phyloP scores from a whole-genome alignment of 2,329 filamentous ascomycete species.

The Blastomyces gilchristii region DNA sequence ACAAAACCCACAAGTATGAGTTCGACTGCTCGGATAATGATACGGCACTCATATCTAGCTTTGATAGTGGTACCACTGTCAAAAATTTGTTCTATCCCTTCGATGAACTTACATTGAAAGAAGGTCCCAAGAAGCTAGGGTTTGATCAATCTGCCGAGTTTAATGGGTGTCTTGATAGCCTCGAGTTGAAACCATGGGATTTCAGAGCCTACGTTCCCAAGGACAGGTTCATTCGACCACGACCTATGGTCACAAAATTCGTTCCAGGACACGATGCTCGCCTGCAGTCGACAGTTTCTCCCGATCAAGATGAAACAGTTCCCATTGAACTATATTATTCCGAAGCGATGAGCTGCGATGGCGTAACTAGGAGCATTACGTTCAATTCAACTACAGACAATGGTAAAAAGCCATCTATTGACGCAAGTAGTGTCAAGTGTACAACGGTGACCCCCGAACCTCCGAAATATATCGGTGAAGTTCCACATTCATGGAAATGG shows the following conservation, averaged over 20 bases:
- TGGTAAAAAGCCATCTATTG: slow-evolving; percentile 36
- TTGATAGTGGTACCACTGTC: slow-evolving; percentile 44
- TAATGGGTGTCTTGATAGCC: slow-evolving; percentile 47
- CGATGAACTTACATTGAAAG: slow-evolving; percentile 44
- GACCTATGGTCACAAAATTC: slow-evolving; percentile 51
- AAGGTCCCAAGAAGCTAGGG: slow-evolving; percentile 37
- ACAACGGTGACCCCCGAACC: slow-evolving; percentile 27
- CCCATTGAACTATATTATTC: slow-evolving; percentile 50
- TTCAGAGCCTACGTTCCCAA: slow-evolving; percentile 52
- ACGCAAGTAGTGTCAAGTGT: slow-evolving; percentile 39
- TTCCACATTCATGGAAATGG: slow-evolving; percentile 47
- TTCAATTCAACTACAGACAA: slow-evolving; percentile 45
- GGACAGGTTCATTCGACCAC: slow-evolving; percentile 40
- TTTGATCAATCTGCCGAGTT: slow-evolving; percentile 38
- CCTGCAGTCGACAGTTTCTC: slow-evolving; percentile 39
- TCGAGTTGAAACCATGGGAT: slow-evolving; percentile 47
- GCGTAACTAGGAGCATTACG: slow-evolving; percentile 40
- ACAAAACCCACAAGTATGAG: slow-evolving; percentile 42
- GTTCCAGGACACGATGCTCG: slow-evolving; percentile 52
- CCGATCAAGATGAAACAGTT: slow-evolving; percentile 36
- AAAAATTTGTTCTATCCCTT: slow-evolving; percentile 55
- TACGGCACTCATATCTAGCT: slow-evolving; percentile 48
- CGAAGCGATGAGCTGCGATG: slow-evolving; percentile 50
- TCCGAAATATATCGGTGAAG: slow-evolving; percentile 39
- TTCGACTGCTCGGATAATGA: slow-evolving; percentile 47